Evolutionary conservation across 2,329 filamentous ascomycete species (phyloP).

Genomic region (Aspergillus sp.): DNA sequence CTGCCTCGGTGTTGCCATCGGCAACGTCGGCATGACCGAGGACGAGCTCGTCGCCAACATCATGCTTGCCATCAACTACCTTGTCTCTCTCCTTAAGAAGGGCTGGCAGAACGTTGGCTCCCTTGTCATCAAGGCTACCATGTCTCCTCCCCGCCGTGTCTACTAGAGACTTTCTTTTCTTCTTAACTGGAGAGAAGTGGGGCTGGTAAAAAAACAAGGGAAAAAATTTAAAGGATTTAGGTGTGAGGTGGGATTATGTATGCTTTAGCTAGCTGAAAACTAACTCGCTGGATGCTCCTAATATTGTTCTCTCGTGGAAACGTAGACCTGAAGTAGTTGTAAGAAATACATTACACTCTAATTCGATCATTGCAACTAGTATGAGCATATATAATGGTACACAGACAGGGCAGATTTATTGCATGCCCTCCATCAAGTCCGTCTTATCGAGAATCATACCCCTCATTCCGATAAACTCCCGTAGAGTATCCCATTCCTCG

Average conservation of each 20-base stretch:
- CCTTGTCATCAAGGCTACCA: conserved; percentile 99
- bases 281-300: conserved; percentile 34
- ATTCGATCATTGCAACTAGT: neutral
- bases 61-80: conserved; percentile 99
- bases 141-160: conserved; percentile 96
- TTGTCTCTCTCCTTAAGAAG: conserved; percentile 99
- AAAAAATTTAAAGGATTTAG: conserved; percentile 11
- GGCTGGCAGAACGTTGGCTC: conserved; percentile 99
- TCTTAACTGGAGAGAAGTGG: neutral
- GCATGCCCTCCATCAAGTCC: conserved; percentile 91
- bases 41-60: conserved; percentile 98
- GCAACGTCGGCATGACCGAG: conserved; percentile 95
- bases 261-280: conserved; percentile 33
- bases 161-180: conserved; percentile 66
- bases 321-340: neutral
- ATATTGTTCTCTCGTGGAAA: neutral
- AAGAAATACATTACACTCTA: neutral
- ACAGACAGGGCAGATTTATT: conserved; percentile 42
- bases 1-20: conserved; percentile 98
- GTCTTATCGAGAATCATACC: conserved; percentile 89
- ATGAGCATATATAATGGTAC: neutral
- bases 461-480: conserved; percentile 77
- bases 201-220: neutral
- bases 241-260: conserved; percentile 27
- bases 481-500: conserved; percentile 80